Conservation (phyloP, 345 rosid genomes). For the Lepidium sativum region DNA sequence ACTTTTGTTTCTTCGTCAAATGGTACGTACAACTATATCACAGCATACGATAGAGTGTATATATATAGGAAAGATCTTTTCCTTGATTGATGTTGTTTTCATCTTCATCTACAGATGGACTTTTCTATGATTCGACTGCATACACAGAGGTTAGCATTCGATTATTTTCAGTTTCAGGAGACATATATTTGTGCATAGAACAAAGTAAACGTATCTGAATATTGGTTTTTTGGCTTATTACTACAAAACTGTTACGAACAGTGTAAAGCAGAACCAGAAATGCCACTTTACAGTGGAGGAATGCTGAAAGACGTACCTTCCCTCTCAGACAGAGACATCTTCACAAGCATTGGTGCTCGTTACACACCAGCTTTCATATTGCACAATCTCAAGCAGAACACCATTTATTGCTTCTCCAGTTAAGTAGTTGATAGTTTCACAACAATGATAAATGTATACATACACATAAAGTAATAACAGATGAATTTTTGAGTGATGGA, state of each 20-base stretch:
- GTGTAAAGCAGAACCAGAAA: constrained; percentile 58
- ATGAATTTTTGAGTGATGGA: not conserved
- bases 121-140: constrained; percentile 60
- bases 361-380: constrained; percentile 45
- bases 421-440: constrained; percentile 8
- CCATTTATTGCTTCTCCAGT: constrained; percentile 71
- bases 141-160: constrained; percentile 45
- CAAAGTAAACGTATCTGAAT: not conserved
- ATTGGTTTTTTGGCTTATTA: not conserved
- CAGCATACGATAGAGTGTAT: too few species aligned
- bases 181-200: not conserved
- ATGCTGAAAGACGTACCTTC: constrained; percentile 31
- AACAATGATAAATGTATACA: not conserved
- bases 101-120: constrained; percentile 37
- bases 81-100: not conserved
- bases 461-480: not conserved
- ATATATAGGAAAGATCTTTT: not conserved
- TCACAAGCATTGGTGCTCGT: not conserved
- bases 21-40: constrained; percentile 28
- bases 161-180: not conserved
- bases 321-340: not conserved
- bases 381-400: constrained; percentile 44
- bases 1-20: constrained; percentile 26
- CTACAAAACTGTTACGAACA: constrained; percentile 23
- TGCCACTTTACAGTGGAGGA: constrained; percentile 71